phyloP scores from a whole-genome alignment of 2,329 filamentous ascomycete genomes.

The Stylonectria norvegica region DNA sequence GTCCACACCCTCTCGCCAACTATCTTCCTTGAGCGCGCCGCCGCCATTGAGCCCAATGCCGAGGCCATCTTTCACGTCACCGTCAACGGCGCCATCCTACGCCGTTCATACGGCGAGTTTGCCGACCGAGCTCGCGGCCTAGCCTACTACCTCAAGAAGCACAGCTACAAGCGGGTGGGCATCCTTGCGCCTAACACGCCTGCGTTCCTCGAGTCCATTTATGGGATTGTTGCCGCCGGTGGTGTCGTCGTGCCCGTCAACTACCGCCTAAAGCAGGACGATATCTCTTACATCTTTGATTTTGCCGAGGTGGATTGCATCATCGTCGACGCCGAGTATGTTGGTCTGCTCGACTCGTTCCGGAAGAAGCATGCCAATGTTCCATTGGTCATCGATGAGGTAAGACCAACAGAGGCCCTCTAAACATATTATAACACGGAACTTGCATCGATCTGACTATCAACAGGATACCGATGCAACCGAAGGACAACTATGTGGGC shows the following conservation, averaged over 20 bases:
- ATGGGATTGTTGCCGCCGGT: slow-evolving; percentile 78
- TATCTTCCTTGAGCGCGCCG: slow-evolving; percentile 80
- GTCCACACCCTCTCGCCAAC: slow-evolving; percentile 82
- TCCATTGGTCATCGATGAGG: slow-evolving; percentile 69
- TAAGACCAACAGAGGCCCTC: slow-evolving; percentile 28
- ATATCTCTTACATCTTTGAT: slow-evolving; percentile 86
- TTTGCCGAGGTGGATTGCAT: slow-evolving; percentile 85
- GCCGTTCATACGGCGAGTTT: slow-evolving; percentile 74
- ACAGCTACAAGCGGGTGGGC: slow-evolving; percentile 72
- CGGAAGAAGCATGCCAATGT: slow-evolving; percentile 57
- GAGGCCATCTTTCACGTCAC: slow-evolving; percentile 84
- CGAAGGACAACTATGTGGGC: slow-evolving; percentile 69
- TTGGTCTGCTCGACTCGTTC: slow-evolving; percentile 66
- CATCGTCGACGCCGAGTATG: slow-evolving; percentile 80
- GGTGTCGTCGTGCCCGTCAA: slow-evolving; percentile 69
- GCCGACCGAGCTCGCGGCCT: slow-evolving; percentile 84
- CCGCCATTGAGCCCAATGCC: slow-evolving; percentile 81
- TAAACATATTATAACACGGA: too few species aligned
- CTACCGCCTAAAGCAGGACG: slow-evolving; percentile 69
- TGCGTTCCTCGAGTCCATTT: slow-evolving; percentile 87
- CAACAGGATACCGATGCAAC: slow-evolving; percentile 75
- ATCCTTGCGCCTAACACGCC: slow-evolving; percentile 91
- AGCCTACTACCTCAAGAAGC: slow-evolving; percentile 79
- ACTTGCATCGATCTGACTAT: too few species aligned
- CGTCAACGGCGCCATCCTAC: slow-evolving; percentile 67